These are phyloP conservation scores for Rhizopogon sp. DNA, from an alignment of 768 basidiomycete species.

Conservation along the genomic window DNA sequence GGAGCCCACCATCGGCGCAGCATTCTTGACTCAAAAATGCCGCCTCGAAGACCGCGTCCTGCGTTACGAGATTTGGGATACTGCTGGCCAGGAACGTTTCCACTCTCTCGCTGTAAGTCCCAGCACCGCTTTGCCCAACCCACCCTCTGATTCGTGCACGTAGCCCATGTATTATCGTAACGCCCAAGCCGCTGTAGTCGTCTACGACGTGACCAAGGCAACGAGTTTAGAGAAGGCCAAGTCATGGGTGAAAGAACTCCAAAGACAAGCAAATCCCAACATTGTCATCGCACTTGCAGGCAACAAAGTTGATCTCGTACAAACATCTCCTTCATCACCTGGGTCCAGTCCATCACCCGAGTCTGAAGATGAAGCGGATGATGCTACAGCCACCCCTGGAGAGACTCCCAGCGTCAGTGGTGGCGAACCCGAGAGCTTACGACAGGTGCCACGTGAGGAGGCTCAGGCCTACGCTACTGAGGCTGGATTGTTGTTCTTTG, in stretches of 20 bases:
- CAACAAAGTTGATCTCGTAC: slow-evolving; percentile 93
- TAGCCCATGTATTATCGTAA: slow-evolving; percentile 99
- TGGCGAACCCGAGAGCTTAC: slow-evolving; percentile 62
- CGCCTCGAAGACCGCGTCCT: slow-evolving; percentile 90
- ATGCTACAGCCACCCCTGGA: slow-evolving; percentile 85
- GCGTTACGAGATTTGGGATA: slow-evolving; percentile 97
- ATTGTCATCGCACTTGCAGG: slow-evolving; percentile 98
- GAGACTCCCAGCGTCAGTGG: slow-evolving; percentile 49
- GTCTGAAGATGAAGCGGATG: slow-evolving; percentile 86
- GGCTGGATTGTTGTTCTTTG: slow-evolving; percentile 92
- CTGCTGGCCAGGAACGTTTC: slow-evolving; percentile 93
- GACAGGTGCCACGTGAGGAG: slow-evolving; percentile 92
- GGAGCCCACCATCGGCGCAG: slow-evolving; percentile 97
- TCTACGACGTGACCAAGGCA: slow-evolving; percentile 96
- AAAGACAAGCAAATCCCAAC: slow-evolving; percentile 97
- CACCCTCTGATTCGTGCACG: background rate
- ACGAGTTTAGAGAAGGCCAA: slow-evolving; percentile 97
- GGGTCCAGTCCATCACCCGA: slow-evolving; percentile 51
- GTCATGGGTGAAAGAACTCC: slow-evolving; percentile 99
- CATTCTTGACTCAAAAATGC: slow-evolving; percentile 93
- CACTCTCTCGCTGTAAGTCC: slow-evolving; percentile 86
- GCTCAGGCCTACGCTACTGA: slow-evolving; percentile 96
- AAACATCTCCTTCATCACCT: slow-evolving; percentile 51
- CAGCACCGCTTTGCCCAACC: slow-evolving; percentile 2
- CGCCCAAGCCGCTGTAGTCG: slow-evolving; percentile 95